Evolutionary conservation across 2,329 filamentous ascomycete genomes (phyloP).

Genomic region (Nemania sp.): DNA sequence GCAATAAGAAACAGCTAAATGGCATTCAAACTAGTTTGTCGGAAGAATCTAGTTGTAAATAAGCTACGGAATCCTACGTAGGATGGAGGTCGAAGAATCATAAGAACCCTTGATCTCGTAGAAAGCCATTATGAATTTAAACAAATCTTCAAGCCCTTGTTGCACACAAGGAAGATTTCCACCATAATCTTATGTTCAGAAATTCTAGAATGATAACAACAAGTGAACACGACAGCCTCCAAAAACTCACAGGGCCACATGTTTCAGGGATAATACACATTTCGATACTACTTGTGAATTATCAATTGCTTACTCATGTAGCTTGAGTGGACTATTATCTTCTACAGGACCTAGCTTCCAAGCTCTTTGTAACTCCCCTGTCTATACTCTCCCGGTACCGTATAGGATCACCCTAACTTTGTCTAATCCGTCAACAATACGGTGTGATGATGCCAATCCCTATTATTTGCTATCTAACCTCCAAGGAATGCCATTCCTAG

Average conservation of each 20-base stretch:
- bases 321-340: neutral
- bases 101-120: too few species aligned
- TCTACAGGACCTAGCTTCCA: neutral
- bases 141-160: too few species aligned
- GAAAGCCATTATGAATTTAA: too few species aligned
- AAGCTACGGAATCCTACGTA: too few species aligned
- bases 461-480: constrained; percentile 18
- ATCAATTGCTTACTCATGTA: neutral
- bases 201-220: neutral
- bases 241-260: neutral
- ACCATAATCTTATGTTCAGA: neutral
- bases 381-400: neutral
- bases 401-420: neutral
- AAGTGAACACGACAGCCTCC: neutral
- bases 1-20: too few species aligned
- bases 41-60: too few species aligned
- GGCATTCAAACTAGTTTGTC: too few species aligned
- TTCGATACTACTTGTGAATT: neutral
- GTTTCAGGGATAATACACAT: constrained; percentile 22
- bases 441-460: constrained; percentile 5
- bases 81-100: too few species aligned
- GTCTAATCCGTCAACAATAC: constrained; percentile 5
- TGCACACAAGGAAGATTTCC: too few species aligned
- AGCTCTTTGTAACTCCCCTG: neutral
- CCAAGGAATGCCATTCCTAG: constrained; percentile 10